phyloP scores from a whole-genome alignment of 495 filamentous ascomycete species.

The Tuber calosporum region DNA sequence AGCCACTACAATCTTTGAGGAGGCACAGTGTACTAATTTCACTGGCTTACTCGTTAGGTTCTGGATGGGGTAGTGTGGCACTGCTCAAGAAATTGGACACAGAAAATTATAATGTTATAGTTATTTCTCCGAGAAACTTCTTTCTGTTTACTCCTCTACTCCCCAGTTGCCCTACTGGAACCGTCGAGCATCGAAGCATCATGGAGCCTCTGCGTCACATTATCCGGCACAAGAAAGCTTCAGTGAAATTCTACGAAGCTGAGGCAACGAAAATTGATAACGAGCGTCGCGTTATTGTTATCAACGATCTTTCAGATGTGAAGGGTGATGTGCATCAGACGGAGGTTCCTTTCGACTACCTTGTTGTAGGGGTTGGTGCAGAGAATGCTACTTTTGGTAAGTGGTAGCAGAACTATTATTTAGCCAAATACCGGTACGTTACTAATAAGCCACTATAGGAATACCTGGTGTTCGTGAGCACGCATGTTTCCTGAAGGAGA shows the following conservation, averaged over 20 bases:
- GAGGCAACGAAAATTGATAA: constrained; percentile 95
- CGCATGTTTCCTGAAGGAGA: constrained; percentile 98
- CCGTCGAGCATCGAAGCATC: constrained; percentile 97
- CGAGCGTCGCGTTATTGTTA: constrained; percentile 74
- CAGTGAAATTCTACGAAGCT: constrained; percentile 95
- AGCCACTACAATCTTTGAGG: background rate
- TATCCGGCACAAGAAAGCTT: constrained; percentile 79
- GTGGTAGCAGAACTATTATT: constrained; percentile 27
- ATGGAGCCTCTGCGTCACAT: constrained; percentile 98
- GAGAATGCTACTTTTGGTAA: constrained; percentile 96
- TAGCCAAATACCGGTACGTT: background rate
- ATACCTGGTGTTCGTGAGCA: constrained; percentile 92
- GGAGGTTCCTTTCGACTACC: constrained; percentile 95
- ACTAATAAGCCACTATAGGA: constrained; percentile 43
- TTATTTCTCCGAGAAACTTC: constrained; percentile 95
- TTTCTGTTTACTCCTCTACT: constrained; percentile 98
- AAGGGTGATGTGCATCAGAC: constrained; percentile 75
- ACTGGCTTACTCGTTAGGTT: constrained; percentile 46
- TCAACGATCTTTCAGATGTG: constrained; percentile 88
- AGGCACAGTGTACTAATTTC: background rate
- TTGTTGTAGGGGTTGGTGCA: constrained; percentile 92
- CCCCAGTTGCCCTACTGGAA: constrained; percentile 91
- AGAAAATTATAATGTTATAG: constrained; percentile 95
- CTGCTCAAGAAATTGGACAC: constrained; percentile 97
- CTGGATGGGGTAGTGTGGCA: constrained; percentile 93